phyloP scores from a whole-genome alignment of 1,284 basidiomycete genomes.

The Marasmius tenuissimus region DNA sequence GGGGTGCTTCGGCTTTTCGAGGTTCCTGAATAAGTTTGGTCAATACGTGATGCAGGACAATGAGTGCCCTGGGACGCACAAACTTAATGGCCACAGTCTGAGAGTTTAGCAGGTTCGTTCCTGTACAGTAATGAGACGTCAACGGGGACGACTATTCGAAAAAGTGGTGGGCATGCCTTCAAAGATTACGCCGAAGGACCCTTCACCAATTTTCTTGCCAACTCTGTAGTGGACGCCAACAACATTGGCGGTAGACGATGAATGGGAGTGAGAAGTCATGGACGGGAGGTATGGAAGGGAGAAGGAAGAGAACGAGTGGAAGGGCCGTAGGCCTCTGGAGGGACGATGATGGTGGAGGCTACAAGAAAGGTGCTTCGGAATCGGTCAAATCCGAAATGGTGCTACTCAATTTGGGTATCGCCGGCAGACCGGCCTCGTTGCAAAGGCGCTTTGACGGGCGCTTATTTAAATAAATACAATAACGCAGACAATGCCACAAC shows the following conservation, averaged over 20 bases:
- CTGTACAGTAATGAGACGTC: constrained; percentile 38
- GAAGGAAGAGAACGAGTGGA: constrained; percentile 19
- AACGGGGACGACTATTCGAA: constrained; percentile 1
- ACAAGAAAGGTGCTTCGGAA: neutral
- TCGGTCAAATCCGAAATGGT: neutral
- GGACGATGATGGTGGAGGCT: neutral
- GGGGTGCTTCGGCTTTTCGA: constrained; percentile 94
- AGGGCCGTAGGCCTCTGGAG: constrained; percentile 20
- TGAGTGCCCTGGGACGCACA: constrained; percentile 51
- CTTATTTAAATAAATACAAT: constrained; percentile 6
- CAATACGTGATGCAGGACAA: neutral
- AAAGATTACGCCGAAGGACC: constrained; percentile 96
- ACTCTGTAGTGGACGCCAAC: constrained; percentile 86
- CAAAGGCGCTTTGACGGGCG: constrained; percentile 7
- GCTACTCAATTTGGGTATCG: neutral
- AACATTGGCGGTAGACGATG: constrained; percentile 55
- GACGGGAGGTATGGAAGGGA: constrained; percentile 19
- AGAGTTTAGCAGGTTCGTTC: constrained; percentile 92
- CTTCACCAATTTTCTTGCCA: constrained; percentile 83
- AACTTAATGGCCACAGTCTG: constrained; percentile 99
- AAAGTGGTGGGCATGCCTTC: constrained; percentile 60
- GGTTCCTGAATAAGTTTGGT: constrained; percentile 68
- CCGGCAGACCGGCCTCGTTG: neutral
- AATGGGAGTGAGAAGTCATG: constrained; percentile 50
- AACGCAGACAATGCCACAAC: constrained; percentile 6